Evolutionary conservation across 78 protist species (phyloP), one percentile per base, ranked within the genome.

Genomic region (Creolimax fragrantissima): DNA sequence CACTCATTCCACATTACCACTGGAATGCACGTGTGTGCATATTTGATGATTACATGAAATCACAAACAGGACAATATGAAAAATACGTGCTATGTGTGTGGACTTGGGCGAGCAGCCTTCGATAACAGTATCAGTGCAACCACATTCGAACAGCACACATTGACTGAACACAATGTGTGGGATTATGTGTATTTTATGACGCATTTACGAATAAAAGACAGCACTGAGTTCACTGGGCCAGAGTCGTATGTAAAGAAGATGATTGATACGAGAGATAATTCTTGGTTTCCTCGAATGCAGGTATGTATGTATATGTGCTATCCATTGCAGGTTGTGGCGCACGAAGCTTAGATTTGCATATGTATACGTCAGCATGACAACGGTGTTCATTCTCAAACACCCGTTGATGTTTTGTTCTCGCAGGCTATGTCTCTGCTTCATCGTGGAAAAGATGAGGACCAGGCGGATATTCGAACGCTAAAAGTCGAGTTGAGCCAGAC

Each of bases 91-190:
- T 93, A 74, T 45, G 66, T 93, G 5, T 93, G 94, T 83, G 94
- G 94, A 7, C 92, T 93, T 6, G 4, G 37, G 2, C 92, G 94
- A 11, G 3, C 39, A 5, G 43, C 67, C 37, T 93, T 93, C 32
- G 94, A 93, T 5, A 45, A 41, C 88, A 44, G 44, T 5, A 5
- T 11, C 45, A 37, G 37, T 5, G 35, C 41, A 0, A 35, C 58
- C 4, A 81, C 94, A 36, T 95, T 95, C 66, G 94, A 91, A 36
- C 84, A 44, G 35, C 97, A 95, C 91, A 89, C 58, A 41, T 24
- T 44, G 58, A 3, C 35, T n/a, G 95, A 92, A 5, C 97, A 95
- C 94, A 90, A 94, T 93, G 84, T 94, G 85, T 95, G 97, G 97
- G 83, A 92, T 45, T 95, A 95, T 39, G 84, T 94, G 88, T 88